Base-by-base conservation (phyloP, 2,329 filamentous ascomycete genomes). In the Ophiosphaerella korrae region DNA sequence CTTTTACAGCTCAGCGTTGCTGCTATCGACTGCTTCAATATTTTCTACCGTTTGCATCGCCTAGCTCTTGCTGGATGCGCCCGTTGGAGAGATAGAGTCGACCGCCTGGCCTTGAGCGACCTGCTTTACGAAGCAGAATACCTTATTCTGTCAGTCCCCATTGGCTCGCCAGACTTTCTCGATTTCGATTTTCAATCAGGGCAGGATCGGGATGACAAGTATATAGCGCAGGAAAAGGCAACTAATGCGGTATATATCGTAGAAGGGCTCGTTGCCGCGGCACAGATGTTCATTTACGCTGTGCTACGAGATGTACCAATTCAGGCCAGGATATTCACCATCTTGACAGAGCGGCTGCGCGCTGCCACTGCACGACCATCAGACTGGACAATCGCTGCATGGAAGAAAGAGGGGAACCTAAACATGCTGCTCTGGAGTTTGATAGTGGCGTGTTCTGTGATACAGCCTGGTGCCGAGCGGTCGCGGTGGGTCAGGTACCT, bases 11-110 rank as follows among this genome's bases (percentile, higher is more conserved):
- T 68, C 14, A 58, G 63, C 1, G 26, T 56, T 7, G 45, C 54
- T 7, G 35, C 52, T 8, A 45, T 66, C 9, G 58, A 66, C 16
- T 66, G 61, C 49, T 66, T 67, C 53, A 64, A 66, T 16, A 61
- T 66, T 7, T 66, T 68, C 51, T 60, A 66, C 50, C 57, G 52
- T 7, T 44, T 68, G 1, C 64, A 67, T 36, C 61, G 61, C 11
- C 55, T 68, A 32, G 58, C 55, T 3, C 50, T 65, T 3, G 64
- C 61, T 8, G 33, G 50, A n/a, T 62, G 63, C 0, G 45, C 56
- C 8, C 53, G 41, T 9, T 67, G 60, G 64, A 35, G 47, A 3
- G 36, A 16, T 1, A 35, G 47, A 23, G 57, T 64, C 2, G 43
- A 57, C 12, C 44, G 57, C 4, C 26, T 57, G 6, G 55, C 60